A percentile compares a stretch with the other conserved stretches of the same genome.
Conservation (phyloP, 208 protist species). For the Crithidia expoeki region DNA sequence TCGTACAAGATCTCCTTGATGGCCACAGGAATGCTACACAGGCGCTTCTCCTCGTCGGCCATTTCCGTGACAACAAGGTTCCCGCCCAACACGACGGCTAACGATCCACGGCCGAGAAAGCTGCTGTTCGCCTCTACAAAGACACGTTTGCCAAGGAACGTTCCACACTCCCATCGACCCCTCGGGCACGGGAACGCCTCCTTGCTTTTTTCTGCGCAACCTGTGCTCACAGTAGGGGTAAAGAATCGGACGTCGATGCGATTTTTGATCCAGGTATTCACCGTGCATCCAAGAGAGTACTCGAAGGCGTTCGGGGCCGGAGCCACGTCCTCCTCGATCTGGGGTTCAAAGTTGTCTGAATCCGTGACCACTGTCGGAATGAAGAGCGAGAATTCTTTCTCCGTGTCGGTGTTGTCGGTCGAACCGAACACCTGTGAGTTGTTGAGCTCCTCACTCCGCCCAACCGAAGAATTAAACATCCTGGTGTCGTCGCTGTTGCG, state of each 20-base stretch:
- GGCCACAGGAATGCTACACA: conserved; percentile 22
- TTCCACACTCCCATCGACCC: conserved; percentile 35
- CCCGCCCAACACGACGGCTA: conserved; percentile 21
- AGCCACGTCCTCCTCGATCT: not conserved
- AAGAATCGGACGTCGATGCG: not conserved
- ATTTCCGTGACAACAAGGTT: conserved; percentile 21
- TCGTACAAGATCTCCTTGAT: conserved; percentile 32
- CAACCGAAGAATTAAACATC: not conserved
- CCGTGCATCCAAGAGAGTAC: not conserved
- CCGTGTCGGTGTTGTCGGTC: conserved; percentile 4
- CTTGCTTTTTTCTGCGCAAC: not conserved
- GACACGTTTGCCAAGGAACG: conserved; percentile 26
- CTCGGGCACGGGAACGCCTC: conserved; percentile 12
- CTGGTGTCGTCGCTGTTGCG: not conserved
- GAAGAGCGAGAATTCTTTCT: conserved; percentile 13
- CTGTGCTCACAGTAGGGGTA: not conserved
- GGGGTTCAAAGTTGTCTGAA: not conserved
- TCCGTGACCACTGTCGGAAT: conserved; percentile 16
- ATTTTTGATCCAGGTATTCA: not conserved
- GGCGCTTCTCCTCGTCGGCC: conserved; percentile 7
- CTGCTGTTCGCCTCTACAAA: conserved; percentile 14
- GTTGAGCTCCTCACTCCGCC: conserved; percentile 1
- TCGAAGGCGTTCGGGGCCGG: not conserved
- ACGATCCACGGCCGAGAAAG: conserved; percentile 24
- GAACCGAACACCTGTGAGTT: not conserved